Conservation (phyloP, 345 rosid genomes). For the Eucalyptus decipiens region DNA sequence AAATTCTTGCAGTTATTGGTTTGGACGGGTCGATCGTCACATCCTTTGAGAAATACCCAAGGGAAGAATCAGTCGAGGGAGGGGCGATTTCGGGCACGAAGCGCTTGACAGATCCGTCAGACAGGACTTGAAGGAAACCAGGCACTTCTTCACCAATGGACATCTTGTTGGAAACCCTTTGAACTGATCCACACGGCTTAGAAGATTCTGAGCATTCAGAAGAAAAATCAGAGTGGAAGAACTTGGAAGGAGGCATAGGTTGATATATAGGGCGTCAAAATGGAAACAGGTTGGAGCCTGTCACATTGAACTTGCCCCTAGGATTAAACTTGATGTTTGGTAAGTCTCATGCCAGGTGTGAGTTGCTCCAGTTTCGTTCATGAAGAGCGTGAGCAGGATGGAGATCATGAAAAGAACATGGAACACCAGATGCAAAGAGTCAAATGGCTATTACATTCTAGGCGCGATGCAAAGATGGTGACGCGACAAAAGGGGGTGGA, state of each 20-base stretch:
- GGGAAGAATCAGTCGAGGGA: constrained; percentile 7
- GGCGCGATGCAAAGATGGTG: background rate
- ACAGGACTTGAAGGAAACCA: constrained; percentile 38
- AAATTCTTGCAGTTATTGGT: constrained; percentile 36
- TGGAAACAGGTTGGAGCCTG: background rate
- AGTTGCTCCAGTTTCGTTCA: background rate
- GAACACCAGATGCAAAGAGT: background rate
- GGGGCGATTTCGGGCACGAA: constrained; percentile 18
- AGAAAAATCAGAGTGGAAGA: background rate
- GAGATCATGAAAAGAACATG: background rate
- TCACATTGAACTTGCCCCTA: background rate
- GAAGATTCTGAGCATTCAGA: background rate
- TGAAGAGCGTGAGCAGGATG: background rate
- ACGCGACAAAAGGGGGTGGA: background rate
- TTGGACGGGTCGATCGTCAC: constrained; percentile 21
- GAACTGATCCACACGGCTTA: background rate
- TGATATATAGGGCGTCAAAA: background rate
- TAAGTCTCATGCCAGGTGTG: background rate
- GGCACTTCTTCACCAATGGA: constrained; percentile 36
- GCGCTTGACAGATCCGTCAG: constrained; percentile 41
- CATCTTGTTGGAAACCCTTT: constrained; percentile 3
- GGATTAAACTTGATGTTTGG: background rate
- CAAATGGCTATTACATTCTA: background rate
- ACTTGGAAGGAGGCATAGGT: background rate
- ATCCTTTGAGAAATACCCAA: constrained; percentile 33